Conservation (phyloP, 2,329 filamentous ascomycete species). For the Aspergillus sp. region DNA sequence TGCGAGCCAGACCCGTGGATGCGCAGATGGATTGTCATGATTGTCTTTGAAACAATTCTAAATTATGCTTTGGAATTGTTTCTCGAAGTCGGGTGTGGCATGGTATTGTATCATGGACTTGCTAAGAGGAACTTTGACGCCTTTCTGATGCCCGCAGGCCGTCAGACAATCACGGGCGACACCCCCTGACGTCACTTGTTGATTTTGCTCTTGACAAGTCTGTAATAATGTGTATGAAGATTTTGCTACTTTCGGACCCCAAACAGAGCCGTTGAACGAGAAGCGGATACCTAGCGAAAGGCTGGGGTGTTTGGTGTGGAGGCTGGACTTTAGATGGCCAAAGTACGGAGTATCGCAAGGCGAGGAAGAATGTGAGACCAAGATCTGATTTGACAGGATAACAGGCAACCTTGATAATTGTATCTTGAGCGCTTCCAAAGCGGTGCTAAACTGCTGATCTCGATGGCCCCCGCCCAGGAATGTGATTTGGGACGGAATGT, state of each 20-base stretch:
- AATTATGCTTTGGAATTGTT: neutral
- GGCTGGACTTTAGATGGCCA: neutral
- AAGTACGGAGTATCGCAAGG: neutral
- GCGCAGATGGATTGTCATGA: neutral
- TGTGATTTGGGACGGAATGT: conserved; percentile 12
- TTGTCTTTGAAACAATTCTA: neutral
- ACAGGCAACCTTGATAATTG: neutral
- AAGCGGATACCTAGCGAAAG: neutral
- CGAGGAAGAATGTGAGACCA: conserved; percentile 4
- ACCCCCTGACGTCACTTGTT: neutral
- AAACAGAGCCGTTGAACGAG: neutral
- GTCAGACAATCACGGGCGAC: neutral
- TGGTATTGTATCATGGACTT: neutral
- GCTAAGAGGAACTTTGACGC: neutral
- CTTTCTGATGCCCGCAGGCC: neutral
- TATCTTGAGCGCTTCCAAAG: neutral
- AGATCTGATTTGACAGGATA: neutral
- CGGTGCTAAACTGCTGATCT: neutral
- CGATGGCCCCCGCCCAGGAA: neutral
- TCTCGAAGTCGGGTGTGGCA: neutral
- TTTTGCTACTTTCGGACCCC: neutral
- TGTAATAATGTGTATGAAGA: neutral
- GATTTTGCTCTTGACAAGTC: neutral
- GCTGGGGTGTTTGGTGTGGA: neutral
- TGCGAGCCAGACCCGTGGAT: neutral